Evolutionary conservation across 805 yeast species (phyloP).

Genomic region (Teunomyces aglyptinius): DNA sequence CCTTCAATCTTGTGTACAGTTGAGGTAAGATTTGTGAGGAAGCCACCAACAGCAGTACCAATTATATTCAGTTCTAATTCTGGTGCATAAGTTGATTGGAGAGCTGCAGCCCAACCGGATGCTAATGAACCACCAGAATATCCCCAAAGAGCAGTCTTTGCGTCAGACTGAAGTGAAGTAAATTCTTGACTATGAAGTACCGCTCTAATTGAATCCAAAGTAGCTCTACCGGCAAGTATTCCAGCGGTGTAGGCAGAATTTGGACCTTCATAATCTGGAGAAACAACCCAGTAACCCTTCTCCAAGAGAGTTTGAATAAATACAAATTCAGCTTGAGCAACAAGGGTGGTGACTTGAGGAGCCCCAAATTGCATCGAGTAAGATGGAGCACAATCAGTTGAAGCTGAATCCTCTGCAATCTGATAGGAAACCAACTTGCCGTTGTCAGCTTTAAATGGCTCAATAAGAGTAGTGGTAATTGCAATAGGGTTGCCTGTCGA

Average conservation of each 20-base stretch:
- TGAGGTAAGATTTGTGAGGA: slow-evolving; percentile 30
- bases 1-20: slow-evolving; percentile 25
- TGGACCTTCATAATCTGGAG: slow-evolving; percentile 22
- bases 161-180: slow-evolving; percentile 14
- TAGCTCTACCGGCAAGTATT: slow-evolving; percentile 17
- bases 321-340: slow-evolving; percentile 15
- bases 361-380: slow-evolving; percentile 11
- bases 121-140: slow-evolving; percentile 27
- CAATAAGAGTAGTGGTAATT: slow-evolving; percentile 19
- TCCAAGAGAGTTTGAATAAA: slow-evolving; percentile 14
- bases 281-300: slow-evolving; percentile 19
- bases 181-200: slow-evolving; percentile 10
- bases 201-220: slow-evolving; percentile 19
- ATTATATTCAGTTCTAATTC: slow-evolving; percentile 13
- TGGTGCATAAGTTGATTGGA: slow-evolving; percentile 24
- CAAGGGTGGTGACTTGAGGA: slow-evolving; percentile 6
- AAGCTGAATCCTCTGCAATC: slow-evolving; percentile 19
- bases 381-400: slow-evolving; percentile 21
- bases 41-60: slow-evolving; percentile 38
- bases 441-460: slow-evolving; percentile 23
- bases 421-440: slow-evolving; percentile 19
- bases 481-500: slow-evolving; percentile 18
- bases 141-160: slow-evolving; percentile 19
- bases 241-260: slow-evolving; percentile 19
- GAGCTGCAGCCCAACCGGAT: slow-evolving; percentile 22